These are phyloP conservation scores for Waltiozyma sp. DNA, from an alignment of 1,139 yeast genomes.

Conservation along the genomic window DNA sequence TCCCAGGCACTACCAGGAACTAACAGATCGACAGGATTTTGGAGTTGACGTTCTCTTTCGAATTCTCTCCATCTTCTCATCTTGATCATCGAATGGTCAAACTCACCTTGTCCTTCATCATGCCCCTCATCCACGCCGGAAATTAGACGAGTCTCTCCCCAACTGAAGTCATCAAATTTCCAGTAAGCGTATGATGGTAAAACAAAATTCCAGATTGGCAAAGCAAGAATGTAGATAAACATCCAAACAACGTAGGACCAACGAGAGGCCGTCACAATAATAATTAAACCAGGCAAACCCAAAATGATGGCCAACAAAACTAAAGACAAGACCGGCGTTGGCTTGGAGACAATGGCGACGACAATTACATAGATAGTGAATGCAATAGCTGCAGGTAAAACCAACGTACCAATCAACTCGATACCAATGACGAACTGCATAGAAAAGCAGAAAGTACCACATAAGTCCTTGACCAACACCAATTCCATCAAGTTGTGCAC, in stretches of 20 bases:
- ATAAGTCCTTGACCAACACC: conserved; percentile 75
- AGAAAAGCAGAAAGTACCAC: conserved; percentile 95
- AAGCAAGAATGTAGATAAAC: conserved; percentile 65
- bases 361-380: conserved; percentile 79
- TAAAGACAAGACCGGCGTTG: conserved; percentile 77
- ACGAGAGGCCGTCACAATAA: conserved; percentile 81
- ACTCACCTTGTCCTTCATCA: conserved; percentile 63
- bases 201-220: conserved; percentile 93
- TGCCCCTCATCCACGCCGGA: conserved; percentile 60
- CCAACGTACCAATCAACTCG: conserved; percentile 83
- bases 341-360: conserved; percentile 63
- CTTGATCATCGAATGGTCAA: conserved; percentile 76
- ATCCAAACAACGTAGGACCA: conserved; percentile 73
- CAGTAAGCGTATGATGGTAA: conserved; percentile 85
- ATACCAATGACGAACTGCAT: conserved; percentile 91
- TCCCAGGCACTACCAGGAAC: conserved; percentile 18
- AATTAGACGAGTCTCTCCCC: conserved; percentile 95
- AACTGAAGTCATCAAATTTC: conserved; percentile 96
- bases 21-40: conserved; percentile 5
- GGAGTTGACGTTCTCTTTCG: conserved; percentile 46
- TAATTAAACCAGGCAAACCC: conserved; percentile 82
- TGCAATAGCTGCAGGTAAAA: conserved; percentile 83
- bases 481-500: conserved; percentile 92
- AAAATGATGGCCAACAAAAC: conserved; percentile 70
- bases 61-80: conserved; percentile 95